These are phyloP conservation scores for Azolla pinnata DNA, from an alignment of 75 land plant genomes.

Conservation along the genomic window DNA sequence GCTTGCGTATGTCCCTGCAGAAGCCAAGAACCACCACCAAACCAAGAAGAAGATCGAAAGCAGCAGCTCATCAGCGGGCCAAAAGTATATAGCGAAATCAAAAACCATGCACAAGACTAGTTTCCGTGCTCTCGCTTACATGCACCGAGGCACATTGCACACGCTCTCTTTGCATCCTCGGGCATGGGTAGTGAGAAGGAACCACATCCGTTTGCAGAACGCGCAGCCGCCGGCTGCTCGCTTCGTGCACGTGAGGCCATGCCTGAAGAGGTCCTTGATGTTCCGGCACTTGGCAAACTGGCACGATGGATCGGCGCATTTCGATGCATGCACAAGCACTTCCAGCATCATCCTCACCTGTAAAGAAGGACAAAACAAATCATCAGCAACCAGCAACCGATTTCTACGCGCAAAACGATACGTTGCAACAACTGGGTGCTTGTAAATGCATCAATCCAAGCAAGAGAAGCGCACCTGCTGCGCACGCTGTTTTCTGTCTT, in stretches of 20 bases:
- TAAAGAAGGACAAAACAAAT: neutral
- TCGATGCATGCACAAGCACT: constrained; percentile 29
- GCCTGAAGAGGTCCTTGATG: constrained; percentile 90
- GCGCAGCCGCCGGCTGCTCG: constrained; percentile 85
- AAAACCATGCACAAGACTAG: neutral
- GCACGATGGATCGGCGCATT: constrained; percentile 15
- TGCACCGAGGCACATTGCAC: constrained; percentile 93
- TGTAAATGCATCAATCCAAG: no score
- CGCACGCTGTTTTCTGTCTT: constrained; percentile 35
- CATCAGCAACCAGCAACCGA: neutral
- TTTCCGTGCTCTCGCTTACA: constrained; percentile 32
- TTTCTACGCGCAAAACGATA: neutral
- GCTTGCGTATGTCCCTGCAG: constrained; percentile 35
- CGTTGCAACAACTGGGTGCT: no score
- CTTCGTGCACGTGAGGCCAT: constrained; percentile 60
- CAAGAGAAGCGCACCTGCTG: constrained; percentile 27
- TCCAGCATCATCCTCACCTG: constrained; percentile 32
- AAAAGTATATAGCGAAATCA: neutral
- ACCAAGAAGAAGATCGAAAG: neutral
- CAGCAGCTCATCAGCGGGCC: no score
- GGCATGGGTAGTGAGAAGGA: constrained; percentile 82
- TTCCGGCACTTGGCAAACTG: constrained; percentile 58
- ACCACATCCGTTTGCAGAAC: constrained; percentile 89
- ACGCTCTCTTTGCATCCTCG: constrained; percentile 85
- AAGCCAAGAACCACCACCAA: neutral